phyloP scores from a whole-genome alignment of 495 filamentous ascomycete genomes.

The Penicillium manginii region DNA sequence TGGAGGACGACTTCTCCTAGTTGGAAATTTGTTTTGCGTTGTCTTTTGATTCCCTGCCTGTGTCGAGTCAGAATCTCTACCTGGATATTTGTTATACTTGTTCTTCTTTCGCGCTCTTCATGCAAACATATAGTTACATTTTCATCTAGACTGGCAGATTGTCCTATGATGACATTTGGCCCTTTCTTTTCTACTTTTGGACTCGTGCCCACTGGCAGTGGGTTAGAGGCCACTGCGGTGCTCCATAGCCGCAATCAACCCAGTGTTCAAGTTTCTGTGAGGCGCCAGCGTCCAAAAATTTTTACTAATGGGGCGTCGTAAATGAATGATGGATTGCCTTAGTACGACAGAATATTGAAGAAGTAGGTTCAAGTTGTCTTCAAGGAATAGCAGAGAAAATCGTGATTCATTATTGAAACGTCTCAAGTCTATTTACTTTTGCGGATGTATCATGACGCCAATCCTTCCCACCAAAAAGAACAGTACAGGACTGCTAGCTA shows the following conservation, averaged over 20 bases:
- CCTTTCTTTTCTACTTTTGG: neutral
- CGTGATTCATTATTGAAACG: slow-evolving; percentile 42
- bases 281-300: too few species aligned
- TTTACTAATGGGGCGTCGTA: too few species aligned
- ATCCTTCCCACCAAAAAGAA: slow-evolving; percentile 18
- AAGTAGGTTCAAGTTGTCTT: too few species aligned
- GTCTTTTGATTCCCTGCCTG: slow-evolving; percentile 34
- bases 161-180: neutral
- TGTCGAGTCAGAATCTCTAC: slow-evolving; percentile 20
- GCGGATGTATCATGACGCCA: slow-evolving; percentile 25
- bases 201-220: neutral
- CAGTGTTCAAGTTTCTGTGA: neutral
- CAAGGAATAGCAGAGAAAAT: slow-evolving; percentile 22
- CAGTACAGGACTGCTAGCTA: slow-evolving; percentile 1
- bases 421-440: slow-evolving; percentile 39
- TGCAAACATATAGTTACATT: slow-evolving; percentile 2
- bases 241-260: too few species aligned
- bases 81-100: slow-evolving; percentile 12
- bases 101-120: slow-evolving; percentile 11
- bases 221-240: neutral
- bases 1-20: slow-evolving; percentile 75
- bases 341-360: too few species aligned
- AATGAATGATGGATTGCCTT: too few species aligned
- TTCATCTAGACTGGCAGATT: slow-evolving; percentile 5
- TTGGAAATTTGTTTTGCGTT: slow-evolving; percentile 22